Evolutionary conservation across 2,329 filamentous ascomycete genomes (phyloP).

Genomic region (Ascochyta viciae-villosae): DNA sequence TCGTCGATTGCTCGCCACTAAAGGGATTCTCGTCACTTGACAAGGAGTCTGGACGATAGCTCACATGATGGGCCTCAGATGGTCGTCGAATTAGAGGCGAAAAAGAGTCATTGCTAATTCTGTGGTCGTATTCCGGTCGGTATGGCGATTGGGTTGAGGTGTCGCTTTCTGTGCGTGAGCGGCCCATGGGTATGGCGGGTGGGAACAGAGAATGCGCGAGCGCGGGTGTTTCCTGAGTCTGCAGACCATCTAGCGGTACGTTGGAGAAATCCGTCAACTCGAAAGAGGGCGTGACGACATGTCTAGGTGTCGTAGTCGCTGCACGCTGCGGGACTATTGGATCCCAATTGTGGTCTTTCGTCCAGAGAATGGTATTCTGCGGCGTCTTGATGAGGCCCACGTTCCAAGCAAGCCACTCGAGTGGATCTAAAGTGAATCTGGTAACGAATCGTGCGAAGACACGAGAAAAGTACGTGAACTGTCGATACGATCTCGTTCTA

Average conservation of each 20-base stretch:
- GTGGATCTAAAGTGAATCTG: slow-evolving; percentile 17
- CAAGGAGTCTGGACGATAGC: slow-evolving; percentile 4
- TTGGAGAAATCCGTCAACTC: slow-evolving; percentile 25
- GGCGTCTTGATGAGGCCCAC: slow-evolving; percentile 27
- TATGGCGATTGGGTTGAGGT: slow-evolving; percentile 7
- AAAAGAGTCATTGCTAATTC: slow-evolving; percentile 14
- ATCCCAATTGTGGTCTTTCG: slow-evolving; percentile 19
- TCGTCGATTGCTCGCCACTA: neutral
- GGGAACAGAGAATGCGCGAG: slow-evolving; percentile 31
- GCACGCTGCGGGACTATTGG: neutral
- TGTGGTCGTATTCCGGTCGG: neutral
- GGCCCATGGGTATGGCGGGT: slow-evolving; percentile 18
- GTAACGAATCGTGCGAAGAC: slow-evolving; percentile 16
- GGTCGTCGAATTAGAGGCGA: slow-evolving; percentile 18
- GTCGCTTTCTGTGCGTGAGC: slow-evolving; percentile 23
- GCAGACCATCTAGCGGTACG: neutral
- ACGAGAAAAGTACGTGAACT: slow-evolving; percentile 25
- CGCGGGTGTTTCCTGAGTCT: slow-evolving; percentile 25
- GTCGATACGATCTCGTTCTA: slow-evolving; percentile 34
- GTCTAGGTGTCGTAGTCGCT: neutral
- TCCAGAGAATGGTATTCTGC: slow-evolving; percentile 36
- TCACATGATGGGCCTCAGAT: slow-evolving; percentile 12
- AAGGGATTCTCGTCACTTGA: slow-evolving; percentile 7
- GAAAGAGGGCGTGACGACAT: slow-evolving; percentile 14
- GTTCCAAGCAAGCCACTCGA: slow-evolving; percentile 21